A percentile compares a stretch with the other conserved stretches of the same genome.
Evolutionary conservation across 441 rosid species (phyloP).

Genomic region (Populus hybrid): DNA sequence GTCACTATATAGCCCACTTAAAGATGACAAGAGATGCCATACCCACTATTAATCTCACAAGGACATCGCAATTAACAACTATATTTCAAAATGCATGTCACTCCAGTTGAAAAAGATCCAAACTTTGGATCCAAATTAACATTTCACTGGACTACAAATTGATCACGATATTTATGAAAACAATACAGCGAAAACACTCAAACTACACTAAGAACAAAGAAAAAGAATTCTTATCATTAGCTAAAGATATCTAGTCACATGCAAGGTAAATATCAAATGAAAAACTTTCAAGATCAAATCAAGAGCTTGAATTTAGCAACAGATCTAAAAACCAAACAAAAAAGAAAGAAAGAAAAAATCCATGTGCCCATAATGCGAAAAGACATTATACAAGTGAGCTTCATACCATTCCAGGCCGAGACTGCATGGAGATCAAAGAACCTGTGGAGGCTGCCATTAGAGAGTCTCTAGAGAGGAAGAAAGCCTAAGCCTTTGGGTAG

Average conservation of each 20-base stretch:
- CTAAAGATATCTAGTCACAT: background rate
- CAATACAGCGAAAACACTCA: background rate
- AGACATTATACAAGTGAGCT: background rate
- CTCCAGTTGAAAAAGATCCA: background rate
- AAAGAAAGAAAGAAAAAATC: background rate
- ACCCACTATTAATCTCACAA: background rate
- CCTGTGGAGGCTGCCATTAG: background rate
- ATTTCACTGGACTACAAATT: background rate
- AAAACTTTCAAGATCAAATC: constrained; percentile 17
- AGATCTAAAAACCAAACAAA: constrained; percentile 14
- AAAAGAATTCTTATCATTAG: background rate
- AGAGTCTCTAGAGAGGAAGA: background rate
- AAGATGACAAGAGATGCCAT: background rate
- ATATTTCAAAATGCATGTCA: background rate
- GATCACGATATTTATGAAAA: background rate
- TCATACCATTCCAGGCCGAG: background rate
- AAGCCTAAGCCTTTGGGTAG: background rate
- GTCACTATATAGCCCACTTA: background rate
- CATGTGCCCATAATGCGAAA: background rate
- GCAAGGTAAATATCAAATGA: constrained; percentile 1
- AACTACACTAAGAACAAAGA: background rate
- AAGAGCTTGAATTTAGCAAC: background rate
- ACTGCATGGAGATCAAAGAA: background rate
- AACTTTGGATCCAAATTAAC: background rate
- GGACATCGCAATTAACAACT: background rate